Conservation (phyloP, 192 early-diverging fungal genomes). For the Umbelopsis vinacea region DNA sequence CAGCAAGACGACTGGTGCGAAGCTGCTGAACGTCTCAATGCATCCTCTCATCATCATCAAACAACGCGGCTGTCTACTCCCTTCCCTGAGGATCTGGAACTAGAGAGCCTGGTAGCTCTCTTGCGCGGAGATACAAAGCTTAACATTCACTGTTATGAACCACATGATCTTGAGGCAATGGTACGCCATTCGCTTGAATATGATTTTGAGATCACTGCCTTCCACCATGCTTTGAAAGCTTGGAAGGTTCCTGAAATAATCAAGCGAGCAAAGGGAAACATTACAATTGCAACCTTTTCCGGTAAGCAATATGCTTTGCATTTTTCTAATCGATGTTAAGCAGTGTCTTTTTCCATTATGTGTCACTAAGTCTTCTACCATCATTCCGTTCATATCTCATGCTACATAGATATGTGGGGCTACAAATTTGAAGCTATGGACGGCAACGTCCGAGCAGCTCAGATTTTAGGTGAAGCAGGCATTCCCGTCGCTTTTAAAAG, state of each 20-base stretch:
- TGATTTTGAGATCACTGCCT: conserved; percentile 60
- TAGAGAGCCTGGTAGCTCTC: conserved; percentile 59
- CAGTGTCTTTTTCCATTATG: too few species aligned
- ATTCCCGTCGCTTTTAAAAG: conserved; percentile 68
- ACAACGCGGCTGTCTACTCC: conserved; percentile 30
- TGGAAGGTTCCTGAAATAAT: conserved; percentile 58
- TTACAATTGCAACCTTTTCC: conserved; percentile 60
- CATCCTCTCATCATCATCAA: conserved; percentile 17
- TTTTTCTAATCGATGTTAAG: background rate
- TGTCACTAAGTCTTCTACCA: too few species aligned
- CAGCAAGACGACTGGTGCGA: conserved; percentile 68
- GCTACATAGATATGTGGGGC: conserved; percentile 50
- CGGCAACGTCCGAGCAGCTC: conserved; percentile 53
- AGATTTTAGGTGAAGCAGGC: conserved; percentile 58
- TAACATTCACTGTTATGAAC: conserved; percentile 60
- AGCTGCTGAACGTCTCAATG: conserved; percentile 27
- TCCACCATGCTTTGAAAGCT: conserved; percentile 69
- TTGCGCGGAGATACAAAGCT: conserved; percentile 58
- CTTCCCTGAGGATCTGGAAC: conserved; percentile 52
- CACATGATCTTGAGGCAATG: conserved; percentile 64
- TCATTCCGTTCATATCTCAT: background rate
- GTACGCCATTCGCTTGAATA: conserved; percentile 60
- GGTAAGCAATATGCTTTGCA: conserved; percentile 29
- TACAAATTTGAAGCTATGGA: conserved; percentile 60
- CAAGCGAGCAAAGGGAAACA: conserved; percentile 51